A percentile compares a stretch with the other conserved stretches of the same genome.
Conservation (phyloP, 225 moss, liverwort and hornwort genomes). For the Bryum argenteum region DNA sequence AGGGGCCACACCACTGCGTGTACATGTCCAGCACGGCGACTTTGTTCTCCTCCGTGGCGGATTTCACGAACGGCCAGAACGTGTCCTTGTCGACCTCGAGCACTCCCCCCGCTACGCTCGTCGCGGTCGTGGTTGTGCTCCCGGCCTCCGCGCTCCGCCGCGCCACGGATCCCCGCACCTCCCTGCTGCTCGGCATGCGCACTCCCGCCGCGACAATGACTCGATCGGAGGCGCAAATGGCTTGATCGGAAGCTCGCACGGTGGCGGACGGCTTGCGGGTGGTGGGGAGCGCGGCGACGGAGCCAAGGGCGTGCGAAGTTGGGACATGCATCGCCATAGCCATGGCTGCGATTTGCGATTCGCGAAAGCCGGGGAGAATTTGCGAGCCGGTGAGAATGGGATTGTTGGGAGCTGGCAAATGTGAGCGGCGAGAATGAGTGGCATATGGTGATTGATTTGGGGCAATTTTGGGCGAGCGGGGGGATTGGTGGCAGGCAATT, state of each 20-base stretch:
- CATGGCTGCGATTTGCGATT: conserved; percentile 25
- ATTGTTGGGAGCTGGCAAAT: neutral
- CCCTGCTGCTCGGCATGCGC: neutral
- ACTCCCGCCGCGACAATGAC: neutral
- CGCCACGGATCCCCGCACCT: neutral
- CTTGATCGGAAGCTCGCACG: conserved; percentile 20
- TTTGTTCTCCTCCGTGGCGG: conserved; percentile 58
- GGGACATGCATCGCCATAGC: conserved; percentile 35
- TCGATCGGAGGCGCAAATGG: conserved; percentile 13
- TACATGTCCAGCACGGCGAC: conserved; percentile 94
- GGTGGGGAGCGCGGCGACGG: neutral
- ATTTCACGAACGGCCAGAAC: conserved; percentile 76
- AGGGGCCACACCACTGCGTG: conserved; percentile 98
- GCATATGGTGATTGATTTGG: too few relatives aligned
- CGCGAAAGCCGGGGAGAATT: neutral
- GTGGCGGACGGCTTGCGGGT: neutral
- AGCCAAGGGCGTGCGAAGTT: neutral
- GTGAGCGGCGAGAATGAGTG: neutral
- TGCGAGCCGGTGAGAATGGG: neutral
- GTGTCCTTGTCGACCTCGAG: conserved; percentile 83
- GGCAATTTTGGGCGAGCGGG: too few relatives aligned
- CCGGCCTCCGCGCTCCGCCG: conserved; percentile 39
- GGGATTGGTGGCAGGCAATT: too few relatives aligned
- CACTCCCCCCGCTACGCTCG: conserved; percentile 38
- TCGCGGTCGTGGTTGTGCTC: conserved; percentile 34